phyloP scores from a whole-genome alignment of 805 yeast genomes.

The Komagataella pseudopastoris region DNA sequence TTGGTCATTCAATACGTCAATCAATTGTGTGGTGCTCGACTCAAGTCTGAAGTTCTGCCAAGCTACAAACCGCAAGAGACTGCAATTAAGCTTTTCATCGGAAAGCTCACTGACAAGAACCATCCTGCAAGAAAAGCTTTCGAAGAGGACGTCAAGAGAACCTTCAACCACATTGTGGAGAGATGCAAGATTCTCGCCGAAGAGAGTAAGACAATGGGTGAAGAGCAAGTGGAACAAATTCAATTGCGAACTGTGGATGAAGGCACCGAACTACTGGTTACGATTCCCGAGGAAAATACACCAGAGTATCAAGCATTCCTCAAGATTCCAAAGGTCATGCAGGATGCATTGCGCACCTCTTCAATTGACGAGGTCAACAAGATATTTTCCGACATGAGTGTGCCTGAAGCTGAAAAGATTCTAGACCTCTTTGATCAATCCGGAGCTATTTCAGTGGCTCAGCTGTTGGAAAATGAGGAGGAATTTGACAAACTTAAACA shows the following conservation, averaged over 20 bases:
- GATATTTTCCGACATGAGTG: constrained; percentile 59
- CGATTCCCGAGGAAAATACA: constrained; percentile 47
- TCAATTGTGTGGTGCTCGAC: constrained; percentile 13
- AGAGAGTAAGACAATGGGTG: constrained; percentile 21
- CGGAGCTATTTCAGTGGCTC: constrained; percentile 75
- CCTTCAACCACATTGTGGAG: constrained; percentile 58
- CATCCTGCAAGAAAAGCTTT: constrained; percentile 63
- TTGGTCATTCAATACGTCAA: constrained; percentile 55
- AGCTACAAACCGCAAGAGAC: constrained; percentile 12
- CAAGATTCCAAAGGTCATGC: constrained; percentile 47
- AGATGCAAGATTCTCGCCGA: constrained; percentile 58
- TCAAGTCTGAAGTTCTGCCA: constrained; percentile 4
- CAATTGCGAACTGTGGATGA: constrained; percentile 87
- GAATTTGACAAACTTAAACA: constrained; percentile 45
- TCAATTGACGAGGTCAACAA: constrained; percentile 69
- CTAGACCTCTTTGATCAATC: constrained; percentile 67
- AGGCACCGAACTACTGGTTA: constrained; percentile 56
- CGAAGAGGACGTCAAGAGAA: constrained; percentile 56
- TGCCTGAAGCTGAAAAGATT: constrained; percentile 69
- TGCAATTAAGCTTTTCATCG: constrained; percentile 52
- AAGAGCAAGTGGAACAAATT: constrained; percentile 63
- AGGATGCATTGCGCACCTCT: constrained; percentile 59
- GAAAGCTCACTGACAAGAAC: constrained; percentile 36
- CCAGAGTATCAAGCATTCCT: constrained; percentile 42
- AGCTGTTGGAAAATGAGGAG: constrained; percentile 55